Conservation (phyloP, 768 basidiomycete genomes). For the Lactarius tabidus region DNA sequence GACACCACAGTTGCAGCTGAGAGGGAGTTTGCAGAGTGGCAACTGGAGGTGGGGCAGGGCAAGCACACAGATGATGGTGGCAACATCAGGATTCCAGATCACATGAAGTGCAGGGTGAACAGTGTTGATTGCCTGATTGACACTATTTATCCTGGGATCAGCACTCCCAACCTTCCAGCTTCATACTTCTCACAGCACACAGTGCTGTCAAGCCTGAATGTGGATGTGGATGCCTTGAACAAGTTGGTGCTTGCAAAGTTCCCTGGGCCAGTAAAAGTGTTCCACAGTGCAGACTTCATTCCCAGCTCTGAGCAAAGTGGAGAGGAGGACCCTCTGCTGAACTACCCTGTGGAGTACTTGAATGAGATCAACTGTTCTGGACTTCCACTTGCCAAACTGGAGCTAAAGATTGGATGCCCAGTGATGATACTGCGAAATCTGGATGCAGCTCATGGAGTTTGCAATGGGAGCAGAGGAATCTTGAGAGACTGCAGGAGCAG, state of each 20-base stretch:
- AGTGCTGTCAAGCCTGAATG: constrained; percentile 31
- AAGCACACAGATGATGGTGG: not conserved
- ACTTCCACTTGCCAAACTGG: no score
- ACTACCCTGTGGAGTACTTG: no score
- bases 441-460: no score
- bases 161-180: constrained; percentile 33
- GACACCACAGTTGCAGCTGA: not conserved
- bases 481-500: no score
- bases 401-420: no score
- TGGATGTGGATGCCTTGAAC: constrained; percentile 35
- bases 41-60: not conserved
- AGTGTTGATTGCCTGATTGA: not conserved
- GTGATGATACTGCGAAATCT: no score
- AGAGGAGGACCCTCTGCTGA: no score
- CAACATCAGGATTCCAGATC: not conserved
- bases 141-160: constrained; percentile 8
- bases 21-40: constrained; percentile 1
- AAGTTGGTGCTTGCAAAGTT: not conserved
- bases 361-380: no score
- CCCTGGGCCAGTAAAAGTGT: not conserved
- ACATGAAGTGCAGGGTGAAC: not conserved
- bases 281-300: no score
- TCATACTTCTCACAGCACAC: no score
- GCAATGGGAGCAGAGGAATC: no score
- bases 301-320: no score